Evolutionary conservation across 345 rosid genomes (phyloP).

Genomic region (Syzygium jambos): DNA sequence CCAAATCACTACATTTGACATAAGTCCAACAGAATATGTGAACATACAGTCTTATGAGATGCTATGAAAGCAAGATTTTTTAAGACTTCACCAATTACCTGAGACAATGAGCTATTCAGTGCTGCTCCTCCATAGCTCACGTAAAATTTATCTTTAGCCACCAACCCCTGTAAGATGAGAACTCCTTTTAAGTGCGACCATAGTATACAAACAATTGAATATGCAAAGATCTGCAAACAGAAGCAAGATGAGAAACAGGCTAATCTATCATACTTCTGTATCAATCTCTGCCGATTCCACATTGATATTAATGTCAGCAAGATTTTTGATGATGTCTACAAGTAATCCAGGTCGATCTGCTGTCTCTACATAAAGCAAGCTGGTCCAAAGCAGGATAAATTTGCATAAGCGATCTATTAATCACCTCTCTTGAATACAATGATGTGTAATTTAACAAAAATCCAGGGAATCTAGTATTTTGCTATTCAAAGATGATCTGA

Average conservation of each 20-base stretch:
- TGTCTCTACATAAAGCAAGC: slow-evolving; percentile 82
- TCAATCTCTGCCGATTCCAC: slow-evolving; percentile 96
- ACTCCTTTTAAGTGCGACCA: not conserved
- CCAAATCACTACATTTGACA: not conserved
- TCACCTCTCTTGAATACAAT: not conserved
- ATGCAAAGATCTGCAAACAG: not conserved
- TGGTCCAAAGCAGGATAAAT: slow-evolving; percentile 20
- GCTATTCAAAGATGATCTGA: not conserved
- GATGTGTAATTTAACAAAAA: not conserved
- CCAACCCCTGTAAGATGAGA: slow-evolving; percentile 50
- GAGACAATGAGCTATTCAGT: slow-evolving; percentile 56
- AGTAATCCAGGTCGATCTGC: slow-evolving; percentile 96
- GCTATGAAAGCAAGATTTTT: not conserved
- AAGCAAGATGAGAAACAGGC: not conserved
- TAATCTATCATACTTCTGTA: slow-evolving; percentile 51
- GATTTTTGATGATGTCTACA: slow-evolving; percentile 73
- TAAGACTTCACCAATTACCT: slow-evolving; percentile 28
- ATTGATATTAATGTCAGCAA: slow-evolving; percentile 70
- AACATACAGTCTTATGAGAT: not conserved
- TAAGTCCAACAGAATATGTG: not conserved
- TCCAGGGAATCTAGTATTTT: not conserved
- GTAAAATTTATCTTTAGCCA: slow-evolving; percentile 89
- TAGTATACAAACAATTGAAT: not conserved
- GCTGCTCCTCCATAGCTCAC: slow-evolving; percentile 95
- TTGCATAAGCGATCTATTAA: not conserved